Base-by-base conservation (phyloP, 164 flowering plant species). In the Stephania cephalantha region DNA sequence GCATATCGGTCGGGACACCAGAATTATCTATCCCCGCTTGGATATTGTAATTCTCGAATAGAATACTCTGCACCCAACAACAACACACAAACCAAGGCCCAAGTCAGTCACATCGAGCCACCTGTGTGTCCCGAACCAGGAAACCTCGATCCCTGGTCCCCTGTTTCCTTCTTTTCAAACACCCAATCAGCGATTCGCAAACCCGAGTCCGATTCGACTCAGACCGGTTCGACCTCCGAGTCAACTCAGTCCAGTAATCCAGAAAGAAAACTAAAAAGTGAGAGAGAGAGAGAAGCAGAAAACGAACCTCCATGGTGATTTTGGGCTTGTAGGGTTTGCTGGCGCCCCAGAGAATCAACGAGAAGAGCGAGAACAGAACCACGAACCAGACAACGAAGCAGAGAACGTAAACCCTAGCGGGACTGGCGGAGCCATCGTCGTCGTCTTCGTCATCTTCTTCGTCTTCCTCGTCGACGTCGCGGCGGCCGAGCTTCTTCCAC, bases 1-100 rank as follows among this genome's bases (percentile, higher is more conserved):
- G 76, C 97, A 96, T 89, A 75, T 91, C 92, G 15, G 97, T 96
- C 45, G 95, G 85, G 6, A 96, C 97, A 0, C 97, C 97, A 0
- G 89, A 73, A 6, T 35, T 22, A 71, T 93, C 98, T 64, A 74
- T 81, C 71, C 99, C 99, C 3, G 96, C 90, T 63, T 95, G 98
- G 8, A 90, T 73, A 46, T 83, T 81, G 48, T 91, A 87, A 50
- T 75, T 83, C 81, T 83, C 79, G 77, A 95, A 90, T 64, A 85
- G 86, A 30, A 95, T 82, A 65, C 79, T 78, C 99, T 95, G 90
- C 83, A 20, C 31, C 64, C 45, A 15, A 45, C 45, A 50, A 18
- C 31, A 6, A 12, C 30, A 22, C 18, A 18, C 31, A 52, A 44
- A 8, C 46, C 10, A 17, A 63, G 53, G 46, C 50, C 42, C 8